Evolutionary conservation across 2,329 filamentous ascomycete genomes (phyloP), one percentile per base, ranked within the genome.

Genomic region (Sporothrix humicola): DNA sequence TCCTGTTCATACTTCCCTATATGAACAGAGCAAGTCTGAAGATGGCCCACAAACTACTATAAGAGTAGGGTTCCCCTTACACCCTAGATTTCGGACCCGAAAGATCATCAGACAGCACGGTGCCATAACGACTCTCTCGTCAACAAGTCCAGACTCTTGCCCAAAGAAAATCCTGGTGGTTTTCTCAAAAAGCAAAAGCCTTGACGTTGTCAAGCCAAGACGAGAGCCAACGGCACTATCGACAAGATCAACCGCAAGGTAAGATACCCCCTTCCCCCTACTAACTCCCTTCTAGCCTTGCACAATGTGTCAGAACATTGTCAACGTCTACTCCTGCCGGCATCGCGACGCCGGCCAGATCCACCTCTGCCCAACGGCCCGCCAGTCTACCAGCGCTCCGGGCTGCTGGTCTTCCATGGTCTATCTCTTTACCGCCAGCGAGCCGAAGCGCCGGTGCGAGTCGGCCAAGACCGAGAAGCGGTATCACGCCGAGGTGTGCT

Each of bases 271-370:
- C n/a, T n/a, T 2, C 15, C 26, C 26, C 26, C 12, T 13, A 26
- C 52, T 23, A 26, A 1, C 52, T 26, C n/a, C 52, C 52, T 12
- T 56, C 52, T 12, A 12, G 20, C 52, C 65, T 10, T 59, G 9
- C 26, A 72, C 12, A 17, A 74, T 74, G 73, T 74, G 73, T n/a
- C 72, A 69, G 31, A 46, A 46, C 15, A n/a, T 58, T 2, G 54
- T 73, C 69, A 23, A 63, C n/a, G 54, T 71, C 23, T 74, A 66
- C 69, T 17, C 61, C 50, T 74, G 73, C 72, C 72, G 61, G 15
- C 73, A 74, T 65, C 68, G 72, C 2, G 61, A 71, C 50, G 56
- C 66, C 23, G 58, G 66, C 37, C 20, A 68, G 26, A 2, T 70
- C 12, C 26, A 26, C 17, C 3, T 72, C 6, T 74, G 73, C 71